Evolutionary conservation across 306 rosid genomes (phyloP), one percentile per base, ranked within the genome.

Genomic region (Trifolium pratense): DNA sequence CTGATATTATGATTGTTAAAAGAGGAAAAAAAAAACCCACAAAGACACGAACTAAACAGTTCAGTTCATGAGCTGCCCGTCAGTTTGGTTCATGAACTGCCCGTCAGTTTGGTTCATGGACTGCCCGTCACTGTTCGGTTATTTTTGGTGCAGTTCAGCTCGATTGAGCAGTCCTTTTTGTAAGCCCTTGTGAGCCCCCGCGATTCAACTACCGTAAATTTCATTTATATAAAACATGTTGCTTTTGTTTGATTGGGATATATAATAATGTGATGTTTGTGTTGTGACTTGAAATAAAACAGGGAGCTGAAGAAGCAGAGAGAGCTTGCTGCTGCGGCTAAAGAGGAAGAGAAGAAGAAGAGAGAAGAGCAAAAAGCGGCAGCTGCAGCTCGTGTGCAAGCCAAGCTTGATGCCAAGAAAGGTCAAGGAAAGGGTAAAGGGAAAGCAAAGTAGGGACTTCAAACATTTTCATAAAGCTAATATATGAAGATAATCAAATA

Each of bases 241-340:
- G 5, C 21, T 26, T 70, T 51, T 2, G 14, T 73, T 52, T 65
- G 9, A 13, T 64, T 48, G 14, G 16, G 42, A 34, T 71, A 9
- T 18, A 55, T 36, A 15, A 9, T 11, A 36, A 17, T 66, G 69
- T 82, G 64, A 63, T 78, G 31, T 62, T 23, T 25, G 42, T 73
- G 11, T 15, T 70, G 59, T 79, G 63, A 42, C 17, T 56, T 31
- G 65, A 59, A 14, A 59, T 29, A 61, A 73, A 40, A 45, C 69
- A 91, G 97, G 18, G 99, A 94, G 71, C 86, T 94, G 90, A 94
- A 91, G 90, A 91, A 85, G 89, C 99, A 89, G 76, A 87, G 99
- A 70, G 99, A 94, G 86, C 40, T 86, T 6, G 96, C 92, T 25
- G 97, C 97, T 61, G 92, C 95, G 11, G 78, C 57, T 23, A 91